These are phyloP conservation scores for Uncinocarpus reesii DNA, from an alignment of 2,329 filamentous ascomycete species.

Conservation along the genomic window DNA sequence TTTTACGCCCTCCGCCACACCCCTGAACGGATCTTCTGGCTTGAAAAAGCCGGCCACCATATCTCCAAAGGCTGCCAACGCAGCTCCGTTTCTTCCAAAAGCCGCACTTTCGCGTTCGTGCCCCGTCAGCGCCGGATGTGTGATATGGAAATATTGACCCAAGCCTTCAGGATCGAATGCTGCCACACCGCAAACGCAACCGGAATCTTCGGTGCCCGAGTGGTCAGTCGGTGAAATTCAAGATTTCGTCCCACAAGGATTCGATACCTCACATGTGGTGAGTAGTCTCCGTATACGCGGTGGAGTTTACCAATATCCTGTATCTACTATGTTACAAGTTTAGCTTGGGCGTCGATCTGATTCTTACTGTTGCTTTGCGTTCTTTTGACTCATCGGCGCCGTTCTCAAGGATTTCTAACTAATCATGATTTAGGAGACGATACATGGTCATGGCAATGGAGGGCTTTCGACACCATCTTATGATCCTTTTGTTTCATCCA, in stretches of 20 bases:
- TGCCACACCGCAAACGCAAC: slow-evolving; percentile 32
- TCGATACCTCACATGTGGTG: slow-evolving; percentile 34
- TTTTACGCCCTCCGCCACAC: slow-evolving; percentile 59
- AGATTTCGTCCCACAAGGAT: slow-evolving; percentile 47
- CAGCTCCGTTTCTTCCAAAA: slow-evolving; percentile 50
- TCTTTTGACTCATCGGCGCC: no score
- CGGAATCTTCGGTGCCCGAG: slow-evolving; percentile 34
- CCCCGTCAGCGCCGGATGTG: slow-evolving; percentile 1
- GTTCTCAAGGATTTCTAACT: slow-evolving; percentile 10
- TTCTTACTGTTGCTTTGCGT: no score
- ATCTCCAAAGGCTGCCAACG: slow-evolving; percentile 80
- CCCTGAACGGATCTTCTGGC: slow-evolving; percentile 30
- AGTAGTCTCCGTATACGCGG: slow-evolving; percentile 17
- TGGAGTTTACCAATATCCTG: neutral
- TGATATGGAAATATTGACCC: slow-evolving; percentile 3
- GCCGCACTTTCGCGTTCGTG: slow-evolving; percentile 27
- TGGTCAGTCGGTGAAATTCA: slow-evolving; percentile 39
- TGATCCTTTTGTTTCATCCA: slow-evolving; percentile 55
- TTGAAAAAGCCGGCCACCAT: slow-evolving; percentile 61
- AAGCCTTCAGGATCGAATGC: slow-evolving; percentile 31
- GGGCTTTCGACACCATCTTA: slow-evolving; percentile 44
- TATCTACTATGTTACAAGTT: no score
- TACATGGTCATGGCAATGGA: slow-evolving; percentile 42
- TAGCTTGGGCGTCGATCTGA: no score
- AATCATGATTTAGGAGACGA: slow-evolving; percentile 22